Percentiles rank a stretch among this genome's conserved stretches.
Evolutionary conservation across 768 basidiomycete species (phyloP).

Genomic region (Neoboletus brunneissimus): DNA sequence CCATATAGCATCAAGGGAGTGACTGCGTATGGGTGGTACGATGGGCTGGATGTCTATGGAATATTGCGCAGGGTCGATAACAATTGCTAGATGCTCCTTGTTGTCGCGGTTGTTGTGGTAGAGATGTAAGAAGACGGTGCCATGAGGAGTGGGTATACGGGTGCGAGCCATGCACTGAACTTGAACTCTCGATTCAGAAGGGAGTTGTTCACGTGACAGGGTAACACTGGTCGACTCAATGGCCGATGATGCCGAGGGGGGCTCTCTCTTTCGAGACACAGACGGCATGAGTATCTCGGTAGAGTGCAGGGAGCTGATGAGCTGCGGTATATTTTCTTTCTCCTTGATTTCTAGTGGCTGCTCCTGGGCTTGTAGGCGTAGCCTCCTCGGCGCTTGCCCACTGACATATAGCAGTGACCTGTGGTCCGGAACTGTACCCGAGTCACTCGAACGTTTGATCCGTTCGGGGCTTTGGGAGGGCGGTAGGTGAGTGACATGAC

Average conservation of each 20-base stretch:
- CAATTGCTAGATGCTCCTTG: constrained; percentile 96
- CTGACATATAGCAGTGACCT: constrained; percentile 63
- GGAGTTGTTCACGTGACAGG: neutral
- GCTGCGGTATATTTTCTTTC: constrained; percentile 53
- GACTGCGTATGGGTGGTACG: constrained; percentile 71
- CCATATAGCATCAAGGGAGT: constrained; percentile 82
- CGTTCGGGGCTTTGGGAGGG: constrained; percentile 44
- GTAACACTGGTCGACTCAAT: constrained; percentile 18
- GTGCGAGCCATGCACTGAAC: constrained; percentile 97
- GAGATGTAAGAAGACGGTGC: constrained; percentile 87
- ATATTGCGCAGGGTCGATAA: constrained; percentile 88
- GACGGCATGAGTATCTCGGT: constrained; percentile 36
- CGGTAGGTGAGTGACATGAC: constrained; percentile 70
- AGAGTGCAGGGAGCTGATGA: constrained; percentile 2
- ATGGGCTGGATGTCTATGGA: constrained; percentile 38
- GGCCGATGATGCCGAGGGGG: constrained; percentile 24
- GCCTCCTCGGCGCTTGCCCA: constrained; percentile 69
- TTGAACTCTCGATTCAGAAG: constrained; percentile 35
- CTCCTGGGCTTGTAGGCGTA: constrained; percentile 42
- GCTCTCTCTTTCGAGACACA: constrained; percentile 39
- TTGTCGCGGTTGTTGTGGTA: constrained; percentile 90
- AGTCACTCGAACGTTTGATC: constrained; percentile 48
- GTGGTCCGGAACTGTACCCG: constrained; percentile 36
- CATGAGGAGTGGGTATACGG: constrained; percentile 94
- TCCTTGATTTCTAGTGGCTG: constrained; percentile 29